A percentile compares a stretch with the other conserved stretches of the same genome.
phyloP scores from a whole-genome alignment of 768 basidiomycete genomes.

The Calocybe indica region DNA sequence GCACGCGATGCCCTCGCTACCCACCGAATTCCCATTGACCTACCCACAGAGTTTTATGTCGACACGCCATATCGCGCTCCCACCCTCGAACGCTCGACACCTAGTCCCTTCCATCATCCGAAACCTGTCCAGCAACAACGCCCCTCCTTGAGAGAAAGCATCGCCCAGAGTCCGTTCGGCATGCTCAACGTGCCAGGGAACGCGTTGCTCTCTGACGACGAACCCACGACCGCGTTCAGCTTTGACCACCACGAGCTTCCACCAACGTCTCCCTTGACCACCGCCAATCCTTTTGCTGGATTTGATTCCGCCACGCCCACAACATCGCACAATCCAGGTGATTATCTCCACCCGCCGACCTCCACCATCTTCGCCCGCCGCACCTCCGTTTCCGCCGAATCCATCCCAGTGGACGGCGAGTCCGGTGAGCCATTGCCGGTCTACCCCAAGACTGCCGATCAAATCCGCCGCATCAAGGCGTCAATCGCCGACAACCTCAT shows the following conservation, averaged over 20 bases:
- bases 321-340: constrained; percentile 41
- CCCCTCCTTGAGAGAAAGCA: constrained; percentile 49
- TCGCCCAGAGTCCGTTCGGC: constrained; percentile 68
- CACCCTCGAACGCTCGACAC: constrained; percentile 14
- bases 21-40: constrained; percentile 40
- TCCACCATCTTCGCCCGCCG: constrained; percentile 84
- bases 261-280: constrained; percentile 55
- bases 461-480: constrained; percentile 80
- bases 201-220: constrained; percentile 55
- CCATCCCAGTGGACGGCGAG: constrained; percentile 76
- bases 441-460: constrained; percentile 75
- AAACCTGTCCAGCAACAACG: constrained; percentile 23
- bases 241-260: constrained; percentile 54
- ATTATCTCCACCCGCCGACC: constrained; percentile 68
- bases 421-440: constrained; percentile 65
- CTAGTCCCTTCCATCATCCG: no score
- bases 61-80: constrained; percentile 40
- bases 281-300: constrained; percentile 44
- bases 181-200: constrained; percentile 79
- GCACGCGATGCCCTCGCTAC: constrained; percentile 60
- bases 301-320: constrained; percentile 45
- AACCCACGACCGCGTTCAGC: constrained; percentile 50
- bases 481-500: constrained; percentile 89
- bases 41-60: constrained; percentile 53
- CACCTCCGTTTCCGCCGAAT: constrained; percentile 94